Conservation (phyloP, 2,329 filamentous ascomycete genomes). For the Calycina herbarum region DNA sequence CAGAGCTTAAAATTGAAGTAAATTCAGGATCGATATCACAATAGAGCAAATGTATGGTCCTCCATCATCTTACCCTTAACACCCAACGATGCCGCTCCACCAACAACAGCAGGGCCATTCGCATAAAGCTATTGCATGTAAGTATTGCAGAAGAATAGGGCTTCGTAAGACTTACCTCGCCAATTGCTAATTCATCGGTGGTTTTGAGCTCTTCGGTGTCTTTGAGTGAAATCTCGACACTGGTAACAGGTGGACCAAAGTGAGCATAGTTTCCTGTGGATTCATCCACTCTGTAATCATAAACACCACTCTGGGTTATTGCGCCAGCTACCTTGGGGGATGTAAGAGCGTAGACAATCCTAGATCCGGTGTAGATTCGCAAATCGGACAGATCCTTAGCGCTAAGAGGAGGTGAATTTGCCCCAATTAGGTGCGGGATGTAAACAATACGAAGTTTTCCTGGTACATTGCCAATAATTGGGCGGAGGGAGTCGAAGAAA, state of each 20-base stretch:
- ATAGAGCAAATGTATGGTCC: conserved; percentile 69
- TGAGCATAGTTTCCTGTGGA: conserved; percentile 52
- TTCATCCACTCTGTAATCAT: conserved; percentile 71
- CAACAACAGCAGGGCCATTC: conserved; percentile 71
- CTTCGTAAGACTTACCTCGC: conserved; percentile 55
- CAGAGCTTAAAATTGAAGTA: neutral
- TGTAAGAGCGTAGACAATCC: conserved; percentile 83
- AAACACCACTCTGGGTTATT: conserved; percentile 81
- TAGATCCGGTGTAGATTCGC: conserved; percentile 75
- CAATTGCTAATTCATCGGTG: conserved; percentile 60
- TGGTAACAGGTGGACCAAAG: conserved; percentile 80
- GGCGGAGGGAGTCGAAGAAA: conserved; percentile 59
- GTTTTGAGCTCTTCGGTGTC: conserved; percentile 62
- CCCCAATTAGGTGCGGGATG: conserved; percentile 70
- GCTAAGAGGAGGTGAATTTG: conserved; percentile 62
- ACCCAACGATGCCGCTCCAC: conserved; percentile 63
- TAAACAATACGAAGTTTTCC: conserved; percentile 81
- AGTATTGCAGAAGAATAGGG: conserved; percentile 14
- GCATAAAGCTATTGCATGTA: conserved; percentile 60
- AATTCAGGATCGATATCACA: conserved; percentile 17
- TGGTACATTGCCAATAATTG: conserved; percentile 59
- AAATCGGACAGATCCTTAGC: conserved; percentile 75
- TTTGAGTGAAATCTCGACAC: conserved; percentile 73
- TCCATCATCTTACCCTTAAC: conserved; percentile 64
- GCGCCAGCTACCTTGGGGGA: conserved; percentile 83